These are phyloP conservation scores for Boletus fagicola DNA, from an alignment of 768 basidiomycete species.

Conservation along the genomic window DNA sequence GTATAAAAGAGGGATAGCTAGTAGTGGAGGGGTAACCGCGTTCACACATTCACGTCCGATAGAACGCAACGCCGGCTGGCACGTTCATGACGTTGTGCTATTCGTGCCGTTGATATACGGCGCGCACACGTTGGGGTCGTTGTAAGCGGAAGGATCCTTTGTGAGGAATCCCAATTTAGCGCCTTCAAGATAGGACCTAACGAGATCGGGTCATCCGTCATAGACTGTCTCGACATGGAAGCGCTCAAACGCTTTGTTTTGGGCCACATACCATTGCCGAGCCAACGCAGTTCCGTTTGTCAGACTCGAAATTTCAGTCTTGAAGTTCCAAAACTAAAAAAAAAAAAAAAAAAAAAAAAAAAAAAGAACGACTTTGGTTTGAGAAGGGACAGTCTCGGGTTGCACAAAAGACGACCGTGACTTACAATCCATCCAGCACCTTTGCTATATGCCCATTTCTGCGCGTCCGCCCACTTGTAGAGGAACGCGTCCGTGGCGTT, in stretches of 20 bases:
- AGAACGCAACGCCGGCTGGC: too few relatives aligned
- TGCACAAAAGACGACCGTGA: slow-evolving; percentile 3
- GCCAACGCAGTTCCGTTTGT: slow-evolving; percentile 47
- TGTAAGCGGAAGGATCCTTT: slow-evolving; percentile 51
- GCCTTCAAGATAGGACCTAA: slow-evolving; percentile 71
- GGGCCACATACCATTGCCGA: slow-evolving; percentile 56
- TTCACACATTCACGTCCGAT: too few relatives aligned
- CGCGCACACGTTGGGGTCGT: slow-evolving; percentile 64
- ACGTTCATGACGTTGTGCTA: slow-evolving; percentile 8
- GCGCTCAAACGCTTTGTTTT: not conserved
- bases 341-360: not conserved
- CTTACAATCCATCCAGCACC: slow-evolving; percentile 67
- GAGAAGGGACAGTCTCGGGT: not conserved
- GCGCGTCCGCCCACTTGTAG: slow-evolving; percentile 69
- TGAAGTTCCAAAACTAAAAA: slow-evolving; percentile 70
- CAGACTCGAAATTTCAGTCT: slow-evolving; percentile 53
- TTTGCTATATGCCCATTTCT: slow-evolving; percentile 62
- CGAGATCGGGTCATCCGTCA: not conserved
- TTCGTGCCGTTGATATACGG: slow-evolving; percentile 38
- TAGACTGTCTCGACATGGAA: not conserved
- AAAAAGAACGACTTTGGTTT: not conserved
- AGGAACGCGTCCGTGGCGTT: slow-evolving; percentile 61
- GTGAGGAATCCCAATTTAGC: slow-evolving; percentile 60
- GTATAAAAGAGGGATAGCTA: not conserved
- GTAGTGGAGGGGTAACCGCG: not conserved